Conservation (phyloP, 164 flowering plant genomes). For the Vitis rupestris region DNA sequence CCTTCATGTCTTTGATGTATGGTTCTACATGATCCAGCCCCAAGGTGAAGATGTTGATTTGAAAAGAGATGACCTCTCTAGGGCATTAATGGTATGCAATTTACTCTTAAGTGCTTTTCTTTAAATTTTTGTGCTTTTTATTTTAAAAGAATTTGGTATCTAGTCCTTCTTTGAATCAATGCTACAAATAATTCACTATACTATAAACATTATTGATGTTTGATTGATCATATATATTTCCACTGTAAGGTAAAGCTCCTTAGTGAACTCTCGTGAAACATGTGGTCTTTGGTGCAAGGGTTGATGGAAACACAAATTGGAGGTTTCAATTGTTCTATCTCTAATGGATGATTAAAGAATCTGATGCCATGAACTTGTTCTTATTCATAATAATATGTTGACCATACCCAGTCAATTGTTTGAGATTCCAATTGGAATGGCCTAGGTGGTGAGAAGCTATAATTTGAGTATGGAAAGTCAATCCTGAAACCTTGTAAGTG, state of each 20-base stretch:
- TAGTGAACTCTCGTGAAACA: not conserved
- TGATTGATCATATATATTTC: not conserved
- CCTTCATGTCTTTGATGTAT: too few relatives aligned
- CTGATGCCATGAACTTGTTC: too few relatives aligned
- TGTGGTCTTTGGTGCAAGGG: not conserved
- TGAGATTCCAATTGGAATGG: too few relatives aligned
- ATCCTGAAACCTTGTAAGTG: not conserved
- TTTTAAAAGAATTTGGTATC: not conserved
- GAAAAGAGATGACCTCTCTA: constrained; percentile 77
- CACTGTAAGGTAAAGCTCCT: not conserved
- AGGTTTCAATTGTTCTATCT: not conserved
- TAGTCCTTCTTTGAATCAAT: not conserved
- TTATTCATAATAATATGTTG: too few relatives aligned
- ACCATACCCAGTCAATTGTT: too few relatives aligned
- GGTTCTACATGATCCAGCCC: constrained; percentile 34
- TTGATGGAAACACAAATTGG: not conserved
- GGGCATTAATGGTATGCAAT: constrained; percentile 80
- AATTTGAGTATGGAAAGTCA: not conserved
- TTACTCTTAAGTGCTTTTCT: not conserved
- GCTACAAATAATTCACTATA: too few relatives aligned
- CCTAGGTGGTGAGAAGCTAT: too few relatives aligned
- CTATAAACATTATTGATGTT: not conserved
- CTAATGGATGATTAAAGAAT: too few relatives aligned
- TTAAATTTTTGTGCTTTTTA: not conserved
- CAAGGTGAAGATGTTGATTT: constrained; percentile 55